A percentile compares a stretch with the other conserved stretches of the same genome.
Conservation (phyloP, 1,284 basidiomycete species). For the Takashimella koratensis region DNA sequence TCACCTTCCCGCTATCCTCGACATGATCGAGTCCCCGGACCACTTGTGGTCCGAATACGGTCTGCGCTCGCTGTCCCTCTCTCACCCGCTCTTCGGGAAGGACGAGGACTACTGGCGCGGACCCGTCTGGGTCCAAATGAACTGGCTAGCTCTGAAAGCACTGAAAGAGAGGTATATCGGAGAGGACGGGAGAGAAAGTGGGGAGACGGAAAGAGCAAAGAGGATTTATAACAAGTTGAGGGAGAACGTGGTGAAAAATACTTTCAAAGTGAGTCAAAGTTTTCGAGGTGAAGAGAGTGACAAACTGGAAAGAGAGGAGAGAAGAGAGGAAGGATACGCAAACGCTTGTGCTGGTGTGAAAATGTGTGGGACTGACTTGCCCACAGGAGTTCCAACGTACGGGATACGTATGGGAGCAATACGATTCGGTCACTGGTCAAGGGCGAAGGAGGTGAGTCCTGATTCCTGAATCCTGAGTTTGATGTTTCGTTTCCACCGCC, state of each 20-base stretch:
- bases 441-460: conserved; percentile 69
- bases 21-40: conserved; percentile 70
- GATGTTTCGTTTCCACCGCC: too few relatives aligned
- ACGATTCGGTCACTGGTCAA: conserved; percentile 75
- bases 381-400: conserved; percentile 80
- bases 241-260: conserved; percentile 77
- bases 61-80: conserved; percentile 75
- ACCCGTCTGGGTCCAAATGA: conserved; percentile 95
- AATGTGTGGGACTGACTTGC: background rate
- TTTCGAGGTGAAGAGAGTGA: background rate
- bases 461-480: conserved; percentile 23
- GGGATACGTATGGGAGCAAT: conserved; percentile 95
- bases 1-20: conserved; percentile 71
- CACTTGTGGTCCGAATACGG: conserved; percentile 90
- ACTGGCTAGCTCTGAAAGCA: conserved; percentile 70
- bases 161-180: conserved; percentile 56
- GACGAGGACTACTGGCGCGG: conserved; percentile 97
- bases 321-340: too few relatives aligned
- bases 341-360: too few relatives aligned
- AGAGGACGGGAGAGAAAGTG: conserved; percentile 67
- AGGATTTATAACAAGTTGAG: conserved; percentile 76
- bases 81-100: conserved; percentile 79
- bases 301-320: background rate
- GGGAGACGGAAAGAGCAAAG: conserved; percentile 67
- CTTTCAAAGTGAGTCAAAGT: conserved; percentile 63